A percentile compares a stretch with the other conserved stretches of the same genome.
Conservation (phyloP, 1,139 yeast genomes). For the Yarrowia galli region DNA sequence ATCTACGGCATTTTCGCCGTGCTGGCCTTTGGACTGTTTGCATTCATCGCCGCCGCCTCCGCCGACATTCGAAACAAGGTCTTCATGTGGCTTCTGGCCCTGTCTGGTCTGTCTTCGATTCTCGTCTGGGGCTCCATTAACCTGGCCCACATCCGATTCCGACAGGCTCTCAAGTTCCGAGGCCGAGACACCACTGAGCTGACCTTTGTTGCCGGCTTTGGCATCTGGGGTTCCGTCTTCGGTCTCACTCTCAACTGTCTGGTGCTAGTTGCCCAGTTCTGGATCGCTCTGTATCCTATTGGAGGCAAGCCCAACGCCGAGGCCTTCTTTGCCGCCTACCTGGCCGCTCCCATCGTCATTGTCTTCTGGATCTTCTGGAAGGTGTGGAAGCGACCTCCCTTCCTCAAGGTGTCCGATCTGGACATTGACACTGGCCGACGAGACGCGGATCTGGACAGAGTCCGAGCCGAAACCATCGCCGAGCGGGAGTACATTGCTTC, state of each 20-base stretch:
- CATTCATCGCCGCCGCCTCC: constrained; percentile 72
- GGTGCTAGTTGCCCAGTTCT: constrained; percentile 79
- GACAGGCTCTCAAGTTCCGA: constrained; percentile 73
- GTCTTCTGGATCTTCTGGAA: constrained; percentile 61
- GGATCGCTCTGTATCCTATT: constrained; percentile 78
- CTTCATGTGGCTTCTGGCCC: constrained; percentile 81
- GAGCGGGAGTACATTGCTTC: constrained; percentile 53
- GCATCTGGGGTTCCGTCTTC: constrained; percentile 70
- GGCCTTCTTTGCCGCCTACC: constrained; percentile 63
- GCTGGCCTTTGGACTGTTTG: constrained; percentile 66
- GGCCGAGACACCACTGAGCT: constrained; percentile 73
- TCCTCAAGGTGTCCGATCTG: constrained; percentile 56
- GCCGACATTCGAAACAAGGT: constrained; percentile 61
- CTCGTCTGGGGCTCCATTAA: constrained; percentile 87
- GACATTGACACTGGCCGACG: constrained; percentile 65
- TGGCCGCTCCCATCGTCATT: constrained; percentile 61
- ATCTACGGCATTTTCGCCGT: constrained; percentile 68
- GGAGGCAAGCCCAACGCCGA: constrained; percentile 54
- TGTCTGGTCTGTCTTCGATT: constrained; percentile 82
- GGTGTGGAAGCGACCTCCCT: constrained; percentile 57
- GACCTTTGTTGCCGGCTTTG: constrained; percentile 72
- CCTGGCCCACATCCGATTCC: constrained; percentile 77
- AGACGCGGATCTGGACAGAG: constrained; percentile 60
- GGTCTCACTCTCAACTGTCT: constrained; percentile 68
- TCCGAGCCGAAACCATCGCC: constrained; percentile 60